phyloP scores from a whole-genome alignment of 2,329 filamentous ascomycete species.

The Domatiomyces catenatus region DNA sequence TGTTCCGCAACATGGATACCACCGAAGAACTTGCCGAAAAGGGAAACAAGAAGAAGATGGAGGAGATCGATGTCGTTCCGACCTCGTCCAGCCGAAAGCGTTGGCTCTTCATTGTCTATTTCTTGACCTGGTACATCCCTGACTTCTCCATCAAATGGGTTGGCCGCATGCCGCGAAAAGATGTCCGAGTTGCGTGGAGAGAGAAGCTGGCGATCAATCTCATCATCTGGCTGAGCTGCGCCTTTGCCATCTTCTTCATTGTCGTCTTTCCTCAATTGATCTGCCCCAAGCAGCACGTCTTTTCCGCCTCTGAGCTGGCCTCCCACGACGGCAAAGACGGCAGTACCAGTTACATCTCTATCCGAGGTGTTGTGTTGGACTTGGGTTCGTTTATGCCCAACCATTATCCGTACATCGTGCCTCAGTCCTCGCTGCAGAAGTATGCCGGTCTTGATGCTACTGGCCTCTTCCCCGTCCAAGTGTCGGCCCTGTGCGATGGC shows the following conservation, averaged over 20 bases:
- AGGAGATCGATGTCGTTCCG: conserved; percentile 73
- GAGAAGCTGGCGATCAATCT: conserved; percentile 98
- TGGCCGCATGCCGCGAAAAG: conserved; percentile 79
- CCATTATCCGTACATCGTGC: conserved; percentile 61
- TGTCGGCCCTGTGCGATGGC: conserved; percentile 78
- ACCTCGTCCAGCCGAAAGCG: conserved; percentile 70
- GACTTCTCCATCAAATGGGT: conserved; percentile 64
- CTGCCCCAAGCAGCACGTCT: conserved; percentile 84
- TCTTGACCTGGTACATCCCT: conserved; percentile 75
- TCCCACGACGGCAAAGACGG: conserved; percentile 56
- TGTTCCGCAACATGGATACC: conserved; percentile 96
- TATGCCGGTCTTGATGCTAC: conserved; percentile 86
- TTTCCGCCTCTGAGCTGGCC: conserved; percentile 59
- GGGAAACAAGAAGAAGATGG: conserved; percentile 75
- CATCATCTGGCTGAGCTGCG: conserved; percentile 82
- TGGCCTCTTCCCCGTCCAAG: conserved; percentile 79
- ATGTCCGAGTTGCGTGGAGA: conserved; percentile 83
- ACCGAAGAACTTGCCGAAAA: conserved; percentile 90
- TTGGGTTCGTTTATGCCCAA: conserved; percentile 54
- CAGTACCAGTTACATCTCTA: conserved; percentile 52
- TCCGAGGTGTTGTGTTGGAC: conserved; percentile 82
- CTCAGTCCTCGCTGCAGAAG: conserved; percentile 48
- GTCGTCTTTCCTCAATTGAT: conserved; percentile 74
- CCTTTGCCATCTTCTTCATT: conserved; percentile 71
- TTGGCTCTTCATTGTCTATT: conserved; percentile 73